Conservation (phyloP, 2,329 filamentous ascomycete species). For the Leptoxyphium fumago region DNA sequence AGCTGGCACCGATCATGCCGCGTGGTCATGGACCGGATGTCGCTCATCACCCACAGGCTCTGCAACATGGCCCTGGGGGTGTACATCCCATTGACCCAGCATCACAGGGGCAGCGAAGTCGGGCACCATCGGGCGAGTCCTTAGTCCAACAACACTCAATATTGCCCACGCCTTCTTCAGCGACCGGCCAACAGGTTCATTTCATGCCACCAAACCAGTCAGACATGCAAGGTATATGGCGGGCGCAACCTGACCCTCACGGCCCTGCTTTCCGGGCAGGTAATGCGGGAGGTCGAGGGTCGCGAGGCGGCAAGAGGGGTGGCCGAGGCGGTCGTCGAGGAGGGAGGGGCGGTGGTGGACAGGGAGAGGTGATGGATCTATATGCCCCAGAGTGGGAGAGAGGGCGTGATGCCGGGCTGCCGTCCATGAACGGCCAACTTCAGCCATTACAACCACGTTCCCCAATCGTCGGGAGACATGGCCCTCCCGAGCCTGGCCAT, state of each 20-base stretch:
- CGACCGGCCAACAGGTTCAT: neutral
- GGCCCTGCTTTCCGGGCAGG: conserved; percentile 11
- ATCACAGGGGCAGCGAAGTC: conserved; percentile 9
- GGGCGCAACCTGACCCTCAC: conserved; percentile 1
- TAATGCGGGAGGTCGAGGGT: conserved; percentile 13
- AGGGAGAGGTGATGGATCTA: neutral
- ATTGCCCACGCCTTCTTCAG: neutral
- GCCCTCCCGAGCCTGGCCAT: neutral
- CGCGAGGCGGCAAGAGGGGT: conserved; percentile 7
- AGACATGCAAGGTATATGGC: conserved; percentile 3
- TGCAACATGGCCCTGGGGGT: conserved; percentile 17
- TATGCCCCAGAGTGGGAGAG: conserved; percentile 29
- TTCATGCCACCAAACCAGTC: conserved; percentile 1
- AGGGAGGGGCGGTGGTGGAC: neutral
- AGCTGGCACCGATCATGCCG: conserved; percentile 25
- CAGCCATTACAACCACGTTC: neutral
- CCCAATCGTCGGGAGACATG: conserved; percentile 4
- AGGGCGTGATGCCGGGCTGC: neutral
- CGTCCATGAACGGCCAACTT: neutral
- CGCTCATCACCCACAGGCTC: conserved; percentile 22
- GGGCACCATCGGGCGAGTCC: conserved; percentile 19
- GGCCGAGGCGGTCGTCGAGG: conserved; percentile 17
- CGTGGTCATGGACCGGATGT: conserved; percentile 6
- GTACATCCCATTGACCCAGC: conserved; percentile 1
- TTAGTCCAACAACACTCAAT: conserved; percentile 8